phyloP scores from a whole-genome alignment of 2,329 filamentous ascomycete genomes.

The Blastomyces percursus region DNA sequence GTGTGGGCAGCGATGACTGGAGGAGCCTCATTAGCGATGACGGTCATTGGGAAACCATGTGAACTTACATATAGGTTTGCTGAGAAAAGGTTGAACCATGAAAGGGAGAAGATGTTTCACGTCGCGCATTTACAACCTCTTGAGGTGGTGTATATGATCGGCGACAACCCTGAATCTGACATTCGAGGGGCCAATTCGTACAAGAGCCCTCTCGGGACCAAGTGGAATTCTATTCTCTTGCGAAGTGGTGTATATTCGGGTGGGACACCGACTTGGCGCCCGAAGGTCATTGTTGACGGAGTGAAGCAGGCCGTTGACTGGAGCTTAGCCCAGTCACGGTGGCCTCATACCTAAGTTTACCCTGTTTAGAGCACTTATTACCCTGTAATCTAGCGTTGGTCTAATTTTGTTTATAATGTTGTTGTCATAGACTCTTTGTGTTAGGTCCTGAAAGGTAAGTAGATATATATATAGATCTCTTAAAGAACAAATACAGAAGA shows the following conservation, averaged over 20 bases:
- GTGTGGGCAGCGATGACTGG: constrained; percentile 65
- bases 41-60: constrained; percentile 74
- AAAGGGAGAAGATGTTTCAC: constrained; percentile 43
- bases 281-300: constrained; percentile 58
- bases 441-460: background rate
- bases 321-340: constrained; percentile 51
- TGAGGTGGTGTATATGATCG: constrained; percentile 81
- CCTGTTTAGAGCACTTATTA: background rate
- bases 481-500: background rate
- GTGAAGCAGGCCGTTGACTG: constrained; percentile 67
- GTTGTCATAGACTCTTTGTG: background rate
- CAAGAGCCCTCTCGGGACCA: constrained; percentile 52
- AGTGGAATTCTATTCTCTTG: constrained; percentile 69
- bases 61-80: constrained; percentile 71
- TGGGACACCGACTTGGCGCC: constrained; percentile 48
- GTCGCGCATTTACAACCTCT: constrained; percentile 38
- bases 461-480: background rate
- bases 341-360: constrained; percentile 14
- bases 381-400: background rate
- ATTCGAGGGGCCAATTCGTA: constrained; percentile 79
- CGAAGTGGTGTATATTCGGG: constrained; percentile 64
- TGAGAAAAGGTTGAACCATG: constrained; percentile 56
- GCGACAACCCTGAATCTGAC: constrained; percentile 81
- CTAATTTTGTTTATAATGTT: background rate
- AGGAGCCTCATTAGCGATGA: constrained; percentile 47